A percentile compares a stretch with the other conserved stretches of the same genome.
Conservation (phyloP, 179 eudicot species). For the Beta macrorhiza region DNA sequence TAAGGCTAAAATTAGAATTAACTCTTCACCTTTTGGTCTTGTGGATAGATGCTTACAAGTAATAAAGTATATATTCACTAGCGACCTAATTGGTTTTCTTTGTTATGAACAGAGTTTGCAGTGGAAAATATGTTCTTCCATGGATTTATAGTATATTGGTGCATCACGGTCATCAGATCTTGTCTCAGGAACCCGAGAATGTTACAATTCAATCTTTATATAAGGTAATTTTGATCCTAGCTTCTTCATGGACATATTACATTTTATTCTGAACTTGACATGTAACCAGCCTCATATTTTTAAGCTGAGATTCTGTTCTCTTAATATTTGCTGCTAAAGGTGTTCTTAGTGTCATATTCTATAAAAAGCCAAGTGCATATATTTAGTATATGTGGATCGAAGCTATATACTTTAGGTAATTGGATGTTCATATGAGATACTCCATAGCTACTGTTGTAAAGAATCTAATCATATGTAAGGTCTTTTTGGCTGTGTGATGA, state of each 20-base stretch:
- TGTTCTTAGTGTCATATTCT: background rate
- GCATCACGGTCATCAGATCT: constrained; percentile 55
- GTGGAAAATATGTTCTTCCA: constrained; percentile 65
- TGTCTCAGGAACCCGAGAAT: constrained; percentile 60
- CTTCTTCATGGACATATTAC: background rate
- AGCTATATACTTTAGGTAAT: background rate
- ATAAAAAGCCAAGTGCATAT: background rate
- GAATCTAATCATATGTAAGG: background rate
- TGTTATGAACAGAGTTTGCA: constrained; percentile 50
- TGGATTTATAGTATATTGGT: constrained; percentile 79
- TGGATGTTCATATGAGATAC: background rate
- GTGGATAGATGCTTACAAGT: background rate
- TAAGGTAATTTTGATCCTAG: constrained; percentile 47
- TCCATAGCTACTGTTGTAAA: background rate
- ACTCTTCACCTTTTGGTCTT: background rate
- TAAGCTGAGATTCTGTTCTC: background rate
- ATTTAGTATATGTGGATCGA: background rate
- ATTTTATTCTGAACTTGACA: background rate
- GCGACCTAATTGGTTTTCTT: background rate
- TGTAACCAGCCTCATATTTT: background rate
- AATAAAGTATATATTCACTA: background rate
- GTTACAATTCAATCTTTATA: constrained; percentile 49
- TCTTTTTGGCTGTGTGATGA: background rate
- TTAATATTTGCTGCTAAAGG: background rate
- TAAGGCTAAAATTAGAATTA: background rate